phyloP scores from a whole-genome alignment of 2,329 filamentous ascomycete species.

The Penicillium sp. region DNA sequence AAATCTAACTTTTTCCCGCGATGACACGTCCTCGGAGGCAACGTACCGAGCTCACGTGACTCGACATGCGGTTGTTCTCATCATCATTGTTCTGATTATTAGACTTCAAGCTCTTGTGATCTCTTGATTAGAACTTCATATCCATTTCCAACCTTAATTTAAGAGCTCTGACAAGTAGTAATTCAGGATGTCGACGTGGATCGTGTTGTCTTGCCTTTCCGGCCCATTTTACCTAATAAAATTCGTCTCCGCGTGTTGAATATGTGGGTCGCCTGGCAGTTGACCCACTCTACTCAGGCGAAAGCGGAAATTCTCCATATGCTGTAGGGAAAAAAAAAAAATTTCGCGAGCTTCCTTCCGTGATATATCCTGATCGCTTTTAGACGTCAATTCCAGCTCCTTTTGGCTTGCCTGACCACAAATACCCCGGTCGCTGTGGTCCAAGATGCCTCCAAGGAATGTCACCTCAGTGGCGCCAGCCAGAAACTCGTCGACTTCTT shows the following conservation, averaged over 20 bases:
- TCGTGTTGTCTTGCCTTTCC: constrained; percentile 12
- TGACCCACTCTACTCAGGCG: constrained; percentile 10
- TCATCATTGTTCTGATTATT: neutral
- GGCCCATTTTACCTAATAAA: constrained; percentile 23
- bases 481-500: neutral
- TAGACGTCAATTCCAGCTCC: neutral
- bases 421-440: neutral
- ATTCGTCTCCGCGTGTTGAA: constrained; percentile 11
- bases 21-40: neutral
- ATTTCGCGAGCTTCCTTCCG: neutral
- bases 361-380: neutral
- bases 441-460: constrained; percentile 15
- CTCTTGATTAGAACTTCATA: neutral
- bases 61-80: neutral
- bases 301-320: constrained; percentile 17
- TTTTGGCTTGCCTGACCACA: neutral
- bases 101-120: neutral
- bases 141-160: neutral
- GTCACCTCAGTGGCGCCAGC: constrained; percentile 2
- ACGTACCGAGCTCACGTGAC: neutral
- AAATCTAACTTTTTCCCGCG: neutral
- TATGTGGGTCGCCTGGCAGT: neutral
- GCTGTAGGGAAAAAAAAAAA: constrained; percentile 12
- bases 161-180: neutral
- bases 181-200: neutral